phyloP scores from a whole-genome alignment of 129 eudicot species.

The Flaveria trinervia region DNA sequence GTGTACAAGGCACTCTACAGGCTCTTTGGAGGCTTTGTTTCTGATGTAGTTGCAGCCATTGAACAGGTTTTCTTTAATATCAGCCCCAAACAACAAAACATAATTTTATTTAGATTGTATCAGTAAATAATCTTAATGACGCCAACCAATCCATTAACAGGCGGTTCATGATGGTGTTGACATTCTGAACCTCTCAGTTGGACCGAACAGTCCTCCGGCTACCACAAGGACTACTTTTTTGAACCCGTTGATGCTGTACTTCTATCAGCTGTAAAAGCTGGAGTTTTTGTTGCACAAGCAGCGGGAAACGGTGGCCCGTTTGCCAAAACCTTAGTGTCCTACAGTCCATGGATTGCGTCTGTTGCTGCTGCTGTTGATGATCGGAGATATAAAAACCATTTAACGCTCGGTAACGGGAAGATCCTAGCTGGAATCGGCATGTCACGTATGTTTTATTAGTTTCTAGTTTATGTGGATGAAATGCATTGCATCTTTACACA shows the following conservation, averaged over 20 bases:
- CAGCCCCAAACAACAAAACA: background rate
- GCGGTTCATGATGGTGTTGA: slow-evolving; percentile 99
- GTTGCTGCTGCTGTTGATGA: slow-evolving; percentile 99
- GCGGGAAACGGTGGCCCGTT: slow-evolving; percentile 99
- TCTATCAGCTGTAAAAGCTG: slow-evolving; percentile 88
- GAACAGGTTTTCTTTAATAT: slow-evolving; percentile 39
- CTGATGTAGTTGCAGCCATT: slow-evolving; percentile 96
- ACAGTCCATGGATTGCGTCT: slow-evolving; percentile 95
- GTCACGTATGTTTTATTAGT: slow-evolving; percentile 67
- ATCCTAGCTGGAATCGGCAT: slow-evolving; percentile 81
- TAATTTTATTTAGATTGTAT: background rate
- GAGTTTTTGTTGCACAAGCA: slow-evolving; percentile 96
- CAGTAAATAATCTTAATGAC: background rate
- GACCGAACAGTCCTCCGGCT: slow-evolving; percentile 97
- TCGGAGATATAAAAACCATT: slow-evolving; percentile 88
- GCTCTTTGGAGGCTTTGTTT: slow-evolving; percentile 94
- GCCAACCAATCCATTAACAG: slow-evolving; percentile 37
- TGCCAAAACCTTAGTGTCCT: slow-evolving; percentile 80
- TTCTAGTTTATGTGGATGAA: background rate
- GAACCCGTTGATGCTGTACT: slow-evolving; percentile 92
- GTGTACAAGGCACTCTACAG: slow-evolving; percentile 95
- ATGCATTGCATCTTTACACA: too few species aligned
- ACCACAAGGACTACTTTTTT: slow-evolving; percentile 85
- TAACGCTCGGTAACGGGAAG: slow-evolving; percentile 79
- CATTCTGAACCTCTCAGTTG: slow-evolving; percentile 88